Conservation (phyloP, 164 flowering plant genomes). For the Umbilicus rupestris region DNA sequence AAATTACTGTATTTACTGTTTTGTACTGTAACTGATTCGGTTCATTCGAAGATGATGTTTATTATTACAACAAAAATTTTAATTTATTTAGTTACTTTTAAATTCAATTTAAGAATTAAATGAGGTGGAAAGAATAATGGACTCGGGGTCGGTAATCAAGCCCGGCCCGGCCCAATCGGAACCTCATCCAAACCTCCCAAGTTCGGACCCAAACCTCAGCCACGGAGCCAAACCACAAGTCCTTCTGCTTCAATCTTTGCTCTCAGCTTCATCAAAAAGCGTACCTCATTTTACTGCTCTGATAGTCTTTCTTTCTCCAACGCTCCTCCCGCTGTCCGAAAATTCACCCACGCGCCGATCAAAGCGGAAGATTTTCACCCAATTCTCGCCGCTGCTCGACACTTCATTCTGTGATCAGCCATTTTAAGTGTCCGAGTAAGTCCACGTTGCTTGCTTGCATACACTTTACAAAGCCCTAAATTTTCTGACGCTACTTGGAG, state of each 20-base stretch:
- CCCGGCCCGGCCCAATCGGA: neutral
- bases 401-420: neutral
- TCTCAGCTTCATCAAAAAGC: conserved; percentile 4
- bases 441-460: neutral
- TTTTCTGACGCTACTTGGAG: neutral
- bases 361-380: neutral
- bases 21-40: too few relatives aligned
- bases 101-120: too few relatives aligned
- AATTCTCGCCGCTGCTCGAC: neutral
- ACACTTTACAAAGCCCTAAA: neutral
- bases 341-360: neutral
- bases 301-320: neutral
- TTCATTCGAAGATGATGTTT: too few relatives aligned
- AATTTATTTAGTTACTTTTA: too few relatives aligned
- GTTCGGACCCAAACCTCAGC: conserved; percentile 2
- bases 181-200: neutral
- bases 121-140: neutral
- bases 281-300: neutral
- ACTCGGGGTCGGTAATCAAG: neutral
- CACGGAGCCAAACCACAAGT: neutral
- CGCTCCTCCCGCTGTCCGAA: neutral
- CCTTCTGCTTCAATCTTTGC: neutral
- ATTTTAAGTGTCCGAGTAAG: neutral
- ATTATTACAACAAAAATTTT: too few relatives aligned
- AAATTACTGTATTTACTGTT: too few relatives aligned